Evolutionary conservation across 805 yeast species (phyloP).

Genomic region (Candida endomychidarum): DNA sequence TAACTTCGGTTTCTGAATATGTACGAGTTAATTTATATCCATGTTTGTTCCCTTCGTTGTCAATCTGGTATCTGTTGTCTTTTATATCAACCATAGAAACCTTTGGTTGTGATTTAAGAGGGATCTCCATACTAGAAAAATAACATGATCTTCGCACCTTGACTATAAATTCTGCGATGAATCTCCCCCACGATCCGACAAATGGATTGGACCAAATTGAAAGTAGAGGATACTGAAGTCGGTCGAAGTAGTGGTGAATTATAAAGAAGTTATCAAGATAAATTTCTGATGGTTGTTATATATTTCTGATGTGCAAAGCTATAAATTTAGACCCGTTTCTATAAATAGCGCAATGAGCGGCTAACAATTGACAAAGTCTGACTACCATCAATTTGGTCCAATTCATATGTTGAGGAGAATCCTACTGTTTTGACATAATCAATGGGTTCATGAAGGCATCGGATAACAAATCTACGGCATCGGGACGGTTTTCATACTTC

Average conservation of each 20-base stretch:
- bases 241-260: no score
- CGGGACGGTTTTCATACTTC: slow-evolving; percentile 71
- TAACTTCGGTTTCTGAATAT: slow-evolving; percentile 64
- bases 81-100: slow-evolving; percentile 35
- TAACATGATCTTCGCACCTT: background rate
- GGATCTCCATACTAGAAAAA: slow-evolving; percentile 32
- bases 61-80: slow-evolving; percentile 20
- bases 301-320: no score
- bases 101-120: slow-evolving; percentile 39
- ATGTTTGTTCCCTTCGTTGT: slow-evolving; percentile 6
- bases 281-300: no score
- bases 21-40: slow-evolving; percentile 47
- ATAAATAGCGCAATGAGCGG: no score
- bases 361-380: background rate
- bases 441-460: slow-evolving; percentile 61
- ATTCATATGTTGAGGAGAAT: background rate
- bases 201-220: no score
- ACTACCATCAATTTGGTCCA: background rate
- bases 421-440: slow-evolving; percentile 39
- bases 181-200: no score
- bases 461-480: slow-evolving; percentile 65
- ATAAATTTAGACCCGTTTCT: no score
- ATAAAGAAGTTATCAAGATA: no score
- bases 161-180: background rate
- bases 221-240: no score